A percentile compares a stretch with the other conserved stretches of the same genome.
These are phyloP conservation scores for Monosporascus sp. DNA, from an alignment of 2,329 filamentous ascomycete genomes.

Conservation along the genomic window DNA sequence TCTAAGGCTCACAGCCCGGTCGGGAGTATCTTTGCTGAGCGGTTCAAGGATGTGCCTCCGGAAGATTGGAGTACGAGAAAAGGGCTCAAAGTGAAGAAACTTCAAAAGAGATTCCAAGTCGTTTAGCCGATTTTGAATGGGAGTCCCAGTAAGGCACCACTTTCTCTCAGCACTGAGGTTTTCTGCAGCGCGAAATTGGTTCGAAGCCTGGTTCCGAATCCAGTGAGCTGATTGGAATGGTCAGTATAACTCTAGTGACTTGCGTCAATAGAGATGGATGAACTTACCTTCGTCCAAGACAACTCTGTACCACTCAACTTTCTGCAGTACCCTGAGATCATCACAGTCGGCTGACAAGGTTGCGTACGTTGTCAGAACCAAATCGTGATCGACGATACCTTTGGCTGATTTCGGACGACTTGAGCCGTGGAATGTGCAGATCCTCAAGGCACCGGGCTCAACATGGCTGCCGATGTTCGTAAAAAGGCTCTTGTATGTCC, in stretches of 20 bases:
- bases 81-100: too few species aligned
- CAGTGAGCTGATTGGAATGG: too few species aligned
- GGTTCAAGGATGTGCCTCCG: not conserved
- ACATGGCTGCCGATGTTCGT: not conserved
- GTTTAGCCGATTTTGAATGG: too few species aligned
- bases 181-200: too few species aligned
- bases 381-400: not conserved
- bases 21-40: not conserved
- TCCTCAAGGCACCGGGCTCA: not conserved
- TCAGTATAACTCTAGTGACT: not conserved
- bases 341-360: not conserved
- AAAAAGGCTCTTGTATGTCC: not conserved
- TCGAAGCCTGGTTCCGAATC: too few species aligned
- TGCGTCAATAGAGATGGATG: not conserved
- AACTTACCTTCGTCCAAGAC: not conserved
- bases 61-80: too few species aligned
- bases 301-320: not conserved
- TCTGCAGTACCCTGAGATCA: not conserved
- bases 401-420: not conserved
- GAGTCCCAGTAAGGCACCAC: too few species aligned
- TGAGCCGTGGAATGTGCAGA: not conserved
- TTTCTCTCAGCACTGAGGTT: too few species aligned
- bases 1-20: not conserved
- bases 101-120: too few species aligned
- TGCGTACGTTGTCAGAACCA: not conserved